A percentile compares a stretch with the other conserved stretches of the same genome.
These are phyloP conservation scores for Arabidopsis thaliana DNA, from an alignment of 345 rosid species.

Conservation along the genomic window DNA sequence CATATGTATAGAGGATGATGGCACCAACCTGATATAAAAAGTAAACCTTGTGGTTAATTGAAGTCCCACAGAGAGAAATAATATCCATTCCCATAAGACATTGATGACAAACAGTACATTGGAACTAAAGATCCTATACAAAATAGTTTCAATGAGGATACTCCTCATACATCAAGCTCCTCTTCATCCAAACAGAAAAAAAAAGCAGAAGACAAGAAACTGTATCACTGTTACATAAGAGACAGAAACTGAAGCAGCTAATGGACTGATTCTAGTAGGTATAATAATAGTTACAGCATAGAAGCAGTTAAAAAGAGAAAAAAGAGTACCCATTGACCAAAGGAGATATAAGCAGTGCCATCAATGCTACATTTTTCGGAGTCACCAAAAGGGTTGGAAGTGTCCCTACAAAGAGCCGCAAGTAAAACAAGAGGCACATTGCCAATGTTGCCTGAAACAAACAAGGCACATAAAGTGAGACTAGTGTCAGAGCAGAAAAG, in stretches of 20 bases:
- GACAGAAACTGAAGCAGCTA: constrained; percentile 10
- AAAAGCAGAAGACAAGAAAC: constrained; percentile 12
- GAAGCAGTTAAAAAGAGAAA: background rate
- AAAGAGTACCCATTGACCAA: constrained; percentile 93
- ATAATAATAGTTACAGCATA: background rate
- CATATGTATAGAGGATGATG: constrained; percentile 92
- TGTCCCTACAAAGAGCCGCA: constrained; percentile 89
- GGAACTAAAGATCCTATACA: constrained; percentile 1
- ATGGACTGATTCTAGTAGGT: constrained; percentile 5
- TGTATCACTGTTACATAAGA: background rate
- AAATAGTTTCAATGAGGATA: constrained; percentile 2
- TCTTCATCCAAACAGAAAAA: constrained; percentile 19
- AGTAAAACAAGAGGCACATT: constrained; percentile 96
- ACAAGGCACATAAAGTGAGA: constrained; percentile 3
- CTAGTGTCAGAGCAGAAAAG: background rate
- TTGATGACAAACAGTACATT: constrained; percentile 6
- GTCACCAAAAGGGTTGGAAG: constrained; percentile 88
- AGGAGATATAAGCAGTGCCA: constrained; percentile 97
- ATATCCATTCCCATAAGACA: constrained; percentile 17
- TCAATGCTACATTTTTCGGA: constrained; percentile 74
- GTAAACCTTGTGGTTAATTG: constrained; percentile 14
- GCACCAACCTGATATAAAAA: constrained; percentile 87
- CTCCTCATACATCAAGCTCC: constrained; percentile 1
- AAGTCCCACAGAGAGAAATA: constrained; percentile 18
- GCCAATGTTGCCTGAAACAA: constrained; percentile 90